Evolutionary conservation across 2,329 filamentous ascomycete genomes (phyloP), one percentile per base, ranked within the genome.

Genomic region (Rhinocladiella similis): DNA sequence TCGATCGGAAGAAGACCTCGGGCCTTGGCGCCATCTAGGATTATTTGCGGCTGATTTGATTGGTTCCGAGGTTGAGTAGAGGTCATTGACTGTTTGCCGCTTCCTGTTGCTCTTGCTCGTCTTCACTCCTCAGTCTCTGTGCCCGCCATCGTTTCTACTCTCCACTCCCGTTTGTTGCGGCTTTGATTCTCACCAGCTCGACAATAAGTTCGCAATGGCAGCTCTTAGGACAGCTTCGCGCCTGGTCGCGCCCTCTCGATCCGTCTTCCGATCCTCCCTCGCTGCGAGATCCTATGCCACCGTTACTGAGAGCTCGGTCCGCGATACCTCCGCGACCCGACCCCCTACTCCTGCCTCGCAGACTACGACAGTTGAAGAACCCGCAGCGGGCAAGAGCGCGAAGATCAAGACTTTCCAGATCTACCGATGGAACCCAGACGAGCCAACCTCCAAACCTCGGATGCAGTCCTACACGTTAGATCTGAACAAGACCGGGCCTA

Each of bases 341-440:
- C 66, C 72, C 46, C 68, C 71, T 27, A 65, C 75, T 27, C 73
- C 80, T 54, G 72, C 77, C 74, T 76, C 72, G 63, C 72, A 87
- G 72, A 81, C 84, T 35, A 81, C 84, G 47, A 82, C 83, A 48
- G 77, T 83, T 55, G 75, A 84, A 65, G 82, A 89, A 67, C 81
- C 88, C 54, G 81, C 80, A 68, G 71, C 79, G 51, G 78, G 76
- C 62, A 73, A 80, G 64, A 75, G 81, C 58, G 75, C 85, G 45
- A 83, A 81, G 68, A 85, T 89, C 79, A 97, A 97, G 87, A 91
- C 89, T 50, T 99, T 99, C 85, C 88, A 96, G 77, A 88, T 99
- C 81, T 99, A 99, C 86, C 86, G 94, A 74, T 99, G 94, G 94
- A 96, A 95, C 74, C 94, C 94, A 60, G 94, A 97, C 72, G 83